These are phyloP conservation scores for Globisporangium okanoganense DNA, from an alignment of 352 stramenopile species.

Conservation along the genomic window DNA sequence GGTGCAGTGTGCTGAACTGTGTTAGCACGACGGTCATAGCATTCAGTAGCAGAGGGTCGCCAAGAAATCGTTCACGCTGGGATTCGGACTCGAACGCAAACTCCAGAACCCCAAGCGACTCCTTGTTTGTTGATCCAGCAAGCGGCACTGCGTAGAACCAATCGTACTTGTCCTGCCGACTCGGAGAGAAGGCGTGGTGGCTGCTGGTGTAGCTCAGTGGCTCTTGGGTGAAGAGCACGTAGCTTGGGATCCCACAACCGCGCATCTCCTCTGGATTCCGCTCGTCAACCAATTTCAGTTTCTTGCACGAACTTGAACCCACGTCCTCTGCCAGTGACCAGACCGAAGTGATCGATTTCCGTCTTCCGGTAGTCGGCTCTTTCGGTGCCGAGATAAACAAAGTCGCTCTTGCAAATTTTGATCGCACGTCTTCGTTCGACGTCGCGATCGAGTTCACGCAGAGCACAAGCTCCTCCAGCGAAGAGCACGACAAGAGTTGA, in stretches of 20 bases:
- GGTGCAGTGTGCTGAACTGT: neutral
- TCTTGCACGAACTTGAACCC: neutral
- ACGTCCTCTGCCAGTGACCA: neutral
- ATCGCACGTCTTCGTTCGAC: constrained; percentile 4
- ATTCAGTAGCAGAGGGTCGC: neutral
- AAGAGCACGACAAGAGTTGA: constrained; percentile 3
- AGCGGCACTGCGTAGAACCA: constrained; percentile 8
- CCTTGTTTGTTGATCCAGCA: neutral
- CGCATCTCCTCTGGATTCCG: neutral
- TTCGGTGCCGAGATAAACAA: constrained; percentile 4
- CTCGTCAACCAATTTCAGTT: constrained; percentile 1
- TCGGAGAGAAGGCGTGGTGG: constrained; percentile 7
- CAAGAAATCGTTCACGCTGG: constrained; percentile 8
- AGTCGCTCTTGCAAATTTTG: neutral
- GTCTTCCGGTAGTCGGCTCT: neutral
- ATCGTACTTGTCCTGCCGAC: neutral
- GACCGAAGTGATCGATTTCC: neutral
- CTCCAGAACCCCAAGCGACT: constrained; percentile 9
- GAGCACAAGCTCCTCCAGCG: constrained; percentile 10
- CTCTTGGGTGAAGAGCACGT: constrained; percentile 7
- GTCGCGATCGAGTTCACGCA: constrained; percentile 4
- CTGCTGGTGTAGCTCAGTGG: constrained; percentile 4
- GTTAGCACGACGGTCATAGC: neutral
- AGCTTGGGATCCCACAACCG: constrained; percentile 5
- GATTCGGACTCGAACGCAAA: constrained; percentile 14